phyloP scores from a whole-genome alignment of 2,329 filamentous ascomycete species.

The Aspergillus sp. region DNA sequence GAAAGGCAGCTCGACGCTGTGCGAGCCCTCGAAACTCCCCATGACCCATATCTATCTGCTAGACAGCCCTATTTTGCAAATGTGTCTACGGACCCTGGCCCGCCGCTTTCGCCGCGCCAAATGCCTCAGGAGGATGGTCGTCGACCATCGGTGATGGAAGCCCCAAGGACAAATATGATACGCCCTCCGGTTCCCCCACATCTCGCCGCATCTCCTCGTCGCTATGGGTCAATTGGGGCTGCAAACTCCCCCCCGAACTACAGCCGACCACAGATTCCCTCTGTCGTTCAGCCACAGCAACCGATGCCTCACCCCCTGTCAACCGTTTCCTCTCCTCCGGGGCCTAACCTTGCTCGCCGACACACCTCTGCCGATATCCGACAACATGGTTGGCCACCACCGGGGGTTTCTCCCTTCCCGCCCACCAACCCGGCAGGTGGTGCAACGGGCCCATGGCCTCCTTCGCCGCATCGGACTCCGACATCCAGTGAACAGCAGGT shows the following conservation, averaged over 20 bases:
- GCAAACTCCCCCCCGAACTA: constrained; percentile 67
- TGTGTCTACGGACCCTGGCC: constrained; percentile 58
- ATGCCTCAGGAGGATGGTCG: constrained; percentile 79
- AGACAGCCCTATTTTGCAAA: constrained; percentile 63
- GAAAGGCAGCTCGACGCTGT: constrained; percentile 57
- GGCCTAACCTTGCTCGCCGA: constrained; percentile 67
- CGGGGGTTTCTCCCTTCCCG: constrained; percentile 59
- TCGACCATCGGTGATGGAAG: constrained; percentile 62
- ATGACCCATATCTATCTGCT: constrained; percentile 61
- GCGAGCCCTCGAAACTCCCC: constrained; percentile 53
- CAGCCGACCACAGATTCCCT: constrained; percentile 63
- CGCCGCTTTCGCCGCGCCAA: constrained; percentile 83
- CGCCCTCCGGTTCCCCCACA: constrained; percentile 77
- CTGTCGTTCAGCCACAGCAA: constrained; percentile 64
- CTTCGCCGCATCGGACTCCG: constrained; percentile 54
- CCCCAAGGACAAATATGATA: constrained; percentile 61
- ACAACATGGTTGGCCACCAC: constrained; percentile 69
- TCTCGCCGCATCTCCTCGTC: constrained; percentile 70
- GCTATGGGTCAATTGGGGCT: constrained; percentile 80
- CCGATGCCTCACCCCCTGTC: constrained; percentile 60
- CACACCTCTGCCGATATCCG: constrained; percentile 97
- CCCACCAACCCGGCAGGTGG: constrained; percentile 62
- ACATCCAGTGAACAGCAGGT: constrained; percentile 57
- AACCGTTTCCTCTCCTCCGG: constrained; percentile 53
- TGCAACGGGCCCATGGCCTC: constrained; percentile 60